Evolutionary conservation across 371 early-diverging fungal genomes (phyloP).

Genomic region (Mucor circinelloides): DNA sequence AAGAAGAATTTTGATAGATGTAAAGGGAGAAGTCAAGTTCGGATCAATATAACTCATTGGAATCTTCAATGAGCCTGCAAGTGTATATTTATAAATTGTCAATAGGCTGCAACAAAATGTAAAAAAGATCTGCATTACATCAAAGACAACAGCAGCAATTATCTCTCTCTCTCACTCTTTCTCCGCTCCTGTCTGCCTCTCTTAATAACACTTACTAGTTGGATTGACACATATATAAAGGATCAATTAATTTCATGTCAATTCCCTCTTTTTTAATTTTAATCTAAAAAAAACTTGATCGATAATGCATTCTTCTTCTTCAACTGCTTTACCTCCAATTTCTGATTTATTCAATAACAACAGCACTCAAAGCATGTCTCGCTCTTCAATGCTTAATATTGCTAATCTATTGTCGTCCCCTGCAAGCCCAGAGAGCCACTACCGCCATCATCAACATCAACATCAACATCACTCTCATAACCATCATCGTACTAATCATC

Average conservation of each 20-base stretch:
- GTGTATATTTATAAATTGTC: constrained; percentile 10
- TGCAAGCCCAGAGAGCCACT: background rate
- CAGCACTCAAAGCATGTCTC: background rate
- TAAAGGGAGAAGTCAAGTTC: background rate
- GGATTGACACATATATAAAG: constrained; percentile 18
- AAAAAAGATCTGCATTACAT: constrained; percentile 21
- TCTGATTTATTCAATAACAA: constrained; percentile 31
- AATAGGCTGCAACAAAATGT: constrained; percentile 12
- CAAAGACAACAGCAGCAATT: constrained; percentile 17
- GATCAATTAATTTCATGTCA: constrained; percentile 3
- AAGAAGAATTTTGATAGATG: background rate
- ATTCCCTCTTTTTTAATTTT: constrained; percentile 1
- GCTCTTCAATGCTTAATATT: constrained; percentile 21
- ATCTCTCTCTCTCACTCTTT: background rate
- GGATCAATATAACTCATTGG: background rate
- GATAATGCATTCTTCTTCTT: constrained; percentile 17
- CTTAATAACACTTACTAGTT: background rate
- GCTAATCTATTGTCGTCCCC: constrained; percentile 15
- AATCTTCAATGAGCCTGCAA: background rate
- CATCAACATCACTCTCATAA: background rate
- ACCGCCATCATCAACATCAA: background rate
- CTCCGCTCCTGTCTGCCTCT: background rate
- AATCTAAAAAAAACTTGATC: background rate
- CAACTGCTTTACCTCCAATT: constrained; percentile 36
- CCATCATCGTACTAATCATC: background rate